Evolutionary conservation across 805 yeast species (phyloP), one percentile per base, ranked within the genome.

Genomic region (Pichia ethanolica): DNA sequence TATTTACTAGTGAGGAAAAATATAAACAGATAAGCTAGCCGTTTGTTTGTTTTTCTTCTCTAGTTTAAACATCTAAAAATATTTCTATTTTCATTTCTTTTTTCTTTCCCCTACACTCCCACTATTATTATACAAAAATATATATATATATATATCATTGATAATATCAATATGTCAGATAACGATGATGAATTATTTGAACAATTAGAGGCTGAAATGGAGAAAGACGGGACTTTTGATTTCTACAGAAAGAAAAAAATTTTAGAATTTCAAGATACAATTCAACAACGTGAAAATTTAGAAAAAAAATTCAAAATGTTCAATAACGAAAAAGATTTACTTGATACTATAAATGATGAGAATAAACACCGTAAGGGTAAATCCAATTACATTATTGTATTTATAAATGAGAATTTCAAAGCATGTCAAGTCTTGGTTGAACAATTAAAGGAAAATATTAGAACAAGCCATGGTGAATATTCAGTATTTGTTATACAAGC

Each of bases 371-470:
- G 2, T 20, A 20, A 20, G 20, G 20, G 3, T 20, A 20, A 38
- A 11, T 9, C n/a, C 2, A 40, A 49, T 9, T 40, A 49, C 2
- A 72, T 86, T 5, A 73, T 86, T 5, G 86, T 84, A 56, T 84
- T 87, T 59, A 80, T 72, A 59, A 81, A 82, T 52, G 78, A 79
- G 8, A 66, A 69, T 30, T 87, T 88, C 58, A 59, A 63, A 34
- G 77, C 83, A 53, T 87, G 96, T 65, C 60, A 66, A 42, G 63
- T 71, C 25, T 78, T 87, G 84, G 77, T 81, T 52, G 61, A 69
- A 5, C 71, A 72, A 53, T 66, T 58, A 56, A 63, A 57, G 39
- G 56, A 30, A 7, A 37, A 27, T 7, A 12, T 49, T 1, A n/a
- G 30, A 27, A 8, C 13, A 4, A 32, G 48, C 9, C 26, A 26